These are phyloP conservation scores for Melastoma candidum DNA, from an alignment of 441 rosid species.

Conservation along the genomic window DNA sequence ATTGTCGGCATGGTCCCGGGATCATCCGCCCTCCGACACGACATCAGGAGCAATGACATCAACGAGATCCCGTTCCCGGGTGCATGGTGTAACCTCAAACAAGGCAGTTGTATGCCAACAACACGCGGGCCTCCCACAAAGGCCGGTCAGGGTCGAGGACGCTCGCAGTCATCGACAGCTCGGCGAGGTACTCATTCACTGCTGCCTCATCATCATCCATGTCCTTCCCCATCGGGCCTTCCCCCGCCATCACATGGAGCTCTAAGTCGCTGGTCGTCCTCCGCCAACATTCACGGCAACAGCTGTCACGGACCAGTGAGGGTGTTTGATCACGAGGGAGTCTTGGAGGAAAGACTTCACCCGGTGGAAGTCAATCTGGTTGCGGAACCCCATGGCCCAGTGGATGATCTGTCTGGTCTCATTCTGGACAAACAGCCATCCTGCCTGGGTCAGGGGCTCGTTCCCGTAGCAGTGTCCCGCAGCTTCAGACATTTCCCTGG, in stretches of 20 bases:
- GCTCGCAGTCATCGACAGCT: constrained; percentile 32
- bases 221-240: constrained; percentile 1
- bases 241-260: constrained; percentile 27
- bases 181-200: constrained; percentile 39
- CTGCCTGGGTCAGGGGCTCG: constrained; percentile 53
- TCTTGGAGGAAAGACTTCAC: constrained; percentile 17
- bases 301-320: constrained; percentile 40
- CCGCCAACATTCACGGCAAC: constrained; percentile 42
- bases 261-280: constrained; percentile 35
- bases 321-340: constrained; percentile 40
- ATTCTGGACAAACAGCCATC: constrained; percentile 42
- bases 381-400: constrained; percentile 28
- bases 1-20: constrained; percentile 25
- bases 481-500: too few species aligned
- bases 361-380: constrained; percentile 20
- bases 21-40: constrained; percentile 32
- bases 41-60: constrained; percentile 41
- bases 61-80: constrained; percentile 58
- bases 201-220: constrained; percentile 7
- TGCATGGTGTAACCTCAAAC: constrained; percentile 50
- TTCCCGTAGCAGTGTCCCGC: constrained; percentile 8
- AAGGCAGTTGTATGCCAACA: constrained; percentile 24
- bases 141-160: constrained; percentile 33
- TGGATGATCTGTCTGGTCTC: constrained; percentile 34
- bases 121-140: constrained; percentile 50